Percentiles rank a stretch among this genome's conserved stretches.
phyloP scores from a whole-genome alignment of 192 early-diverging fungal species.

The Mortierella alpina region DNA sequence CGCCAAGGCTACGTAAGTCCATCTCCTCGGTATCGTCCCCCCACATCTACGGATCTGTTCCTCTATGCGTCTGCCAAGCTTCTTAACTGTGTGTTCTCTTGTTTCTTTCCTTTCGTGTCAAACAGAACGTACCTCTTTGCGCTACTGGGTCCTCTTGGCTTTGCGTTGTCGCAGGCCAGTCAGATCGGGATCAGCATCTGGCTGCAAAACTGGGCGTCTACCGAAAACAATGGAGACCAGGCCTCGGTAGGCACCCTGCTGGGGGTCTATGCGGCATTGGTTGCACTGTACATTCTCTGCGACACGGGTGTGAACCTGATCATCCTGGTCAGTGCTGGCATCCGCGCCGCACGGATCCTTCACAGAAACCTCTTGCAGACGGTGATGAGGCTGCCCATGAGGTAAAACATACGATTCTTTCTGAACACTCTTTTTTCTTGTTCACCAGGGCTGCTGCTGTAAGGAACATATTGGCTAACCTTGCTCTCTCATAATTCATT shows the following conservation, averaged over 20 bases:
- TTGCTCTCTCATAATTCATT: constrained; percentile 54
- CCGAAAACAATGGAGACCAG: neutral
- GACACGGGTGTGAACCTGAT: constrained; percentile 33
- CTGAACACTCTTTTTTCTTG: neutral
- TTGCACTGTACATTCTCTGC: constrained; percentile 12
- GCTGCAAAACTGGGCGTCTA: constrained; percentile 27
- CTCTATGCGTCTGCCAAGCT: too few relatives aligned
- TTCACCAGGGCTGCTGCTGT: constrained; percentile 33
- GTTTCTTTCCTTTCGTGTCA: neutral
- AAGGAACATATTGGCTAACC: constrained; percentile 7
- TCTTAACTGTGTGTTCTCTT: constrained; percentile 15
- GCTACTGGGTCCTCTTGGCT: constrained; percentile 12
- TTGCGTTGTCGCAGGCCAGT: constrained; percentile 24
- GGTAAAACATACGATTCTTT: constrained; percentile 3
- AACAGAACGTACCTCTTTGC: constrained; percentile 17
- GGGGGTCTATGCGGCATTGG: constrained; percentile 28
- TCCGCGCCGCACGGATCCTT: constrained; percentile 55
- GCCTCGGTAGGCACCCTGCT: constrained; percentile 15
- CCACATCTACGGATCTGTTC: constrained; percentile 54
- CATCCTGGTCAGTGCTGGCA: constrained; percentile 14
- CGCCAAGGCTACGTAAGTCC: constrained; percentile 58
- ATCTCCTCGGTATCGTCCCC: neutral
- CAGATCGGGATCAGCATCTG: constrained; percentile 40
- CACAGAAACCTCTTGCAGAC: constrained; percentile 72
- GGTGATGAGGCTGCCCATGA: constrained; percentile 70